Evolutionary conservation across 305 asterid species (phyloP), one percentile per base, ranked within the genome.

Genomic region (Fraxinus paxiana): DNA sequence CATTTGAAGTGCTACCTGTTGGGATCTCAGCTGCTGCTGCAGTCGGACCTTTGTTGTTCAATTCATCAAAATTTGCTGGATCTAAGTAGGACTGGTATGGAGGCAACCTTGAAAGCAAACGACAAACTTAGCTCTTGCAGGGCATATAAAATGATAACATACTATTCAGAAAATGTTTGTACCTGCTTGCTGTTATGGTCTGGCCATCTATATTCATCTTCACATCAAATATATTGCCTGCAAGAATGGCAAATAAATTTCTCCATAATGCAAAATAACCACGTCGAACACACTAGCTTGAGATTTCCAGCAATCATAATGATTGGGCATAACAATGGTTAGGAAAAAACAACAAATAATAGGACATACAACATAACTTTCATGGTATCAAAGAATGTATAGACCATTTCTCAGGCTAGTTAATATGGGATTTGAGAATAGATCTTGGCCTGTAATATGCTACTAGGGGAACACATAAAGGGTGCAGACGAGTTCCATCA

Each of bases 151-250:
- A 65, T n/a, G 24, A 31, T 37, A 43, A 71, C 30, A 41, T 41
- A 34, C 41, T 37, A 77, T 30, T 8, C 63, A 35, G n/a, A 72
- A 46, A 30, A 71, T 69, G 35, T 69, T 26, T 46, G 18, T 87
- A 94, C 98, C 95, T 95, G 93, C 97, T 88, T 71, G 95, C 94
- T 46, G 89, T 90, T 17, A 90, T 86, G 77, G 92, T 89, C 83
- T 90, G 89, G 26, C 97, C 97, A 72, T 95, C 96, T 54, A 87
- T 89, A 67, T 89, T 92, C 96, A 90, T 90, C 87, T 90, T 93
- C 80, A 91, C 95, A 74, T 95, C 97, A 71, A 87, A 93, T 79
- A 95, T 91, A 67, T 95, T 93, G 85, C 96, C 97, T 92, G 90
- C 80, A 84, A 80, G 81, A 82, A 48, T 75, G 63, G 83, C 48